Conservation (phyloP, 2,329 filamentous ascomycete species). For the Laburnicola sp. region DNA sequence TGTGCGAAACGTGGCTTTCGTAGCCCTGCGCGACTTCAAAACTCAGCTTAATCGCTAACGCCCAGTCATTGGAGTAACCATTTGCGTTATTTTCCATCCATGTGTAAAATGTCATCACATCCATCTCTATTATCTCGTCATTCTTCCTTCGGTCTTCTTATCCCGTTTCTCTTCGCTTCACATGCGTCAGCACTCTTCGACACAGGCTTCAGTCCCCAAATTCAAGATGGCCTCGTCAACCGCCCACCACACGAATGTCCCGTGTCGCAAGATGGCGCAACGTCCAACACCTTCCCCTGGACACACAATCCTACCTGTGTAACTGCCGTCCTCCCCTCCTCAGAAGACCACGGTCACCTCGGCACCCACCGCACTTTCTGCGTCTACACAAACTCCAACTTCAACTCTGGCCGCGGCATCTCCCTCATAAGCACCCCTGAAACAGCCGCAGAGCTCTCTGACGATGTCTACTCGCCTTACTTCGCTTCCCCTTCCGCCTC, state of each 20-base stretch:
- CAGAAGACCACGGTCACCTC: constrained; percentile 5
- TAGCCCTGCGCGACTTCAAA: neutral
- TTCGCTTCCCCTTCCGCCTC: too few species aligned
- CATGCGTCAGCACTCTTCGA: constrained; percentile 19
- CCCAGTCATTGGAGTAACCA: neutral
- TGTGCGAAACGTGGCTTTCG: constrained; percentile 20
- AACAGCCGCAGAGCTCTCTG: constrained; percentile 24
- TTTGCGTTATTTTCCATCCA: neutral
- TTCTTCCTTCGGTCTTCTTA: neutral
- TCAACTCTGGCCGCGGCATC: constrained; percentile 33
- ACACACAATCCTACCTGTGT: constrained; percentile 35
- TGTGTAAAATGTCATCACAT: neutral
- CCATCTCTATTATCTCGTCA: neutral
- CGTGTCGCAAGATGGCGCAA: constrained; percentile 26
- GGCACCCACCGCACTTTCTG: constrained; percentile 23
- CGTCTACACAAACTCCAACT: constrained; percentile 31
- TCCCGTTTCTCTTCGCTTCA: constrained; percentile 9
- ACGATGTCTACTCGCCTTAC: constrained; percentile 7
- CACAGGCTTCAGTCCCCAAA: constrained; percentile 20
- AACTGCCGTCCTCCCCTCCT: constrained; percentile 14
- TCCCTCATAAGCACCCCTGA: constrained; percentile 35
- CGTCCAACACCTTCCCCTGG: constrained; percentile 33
- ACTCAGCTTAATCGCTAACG: neutral
- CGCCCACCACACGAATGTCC: constrained; percentile 23
- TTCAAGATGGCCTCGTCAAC: constrained; percentile 26